Conservation (phyloP, 257 asterid species). For the Verbascum thapsus region DNA sequence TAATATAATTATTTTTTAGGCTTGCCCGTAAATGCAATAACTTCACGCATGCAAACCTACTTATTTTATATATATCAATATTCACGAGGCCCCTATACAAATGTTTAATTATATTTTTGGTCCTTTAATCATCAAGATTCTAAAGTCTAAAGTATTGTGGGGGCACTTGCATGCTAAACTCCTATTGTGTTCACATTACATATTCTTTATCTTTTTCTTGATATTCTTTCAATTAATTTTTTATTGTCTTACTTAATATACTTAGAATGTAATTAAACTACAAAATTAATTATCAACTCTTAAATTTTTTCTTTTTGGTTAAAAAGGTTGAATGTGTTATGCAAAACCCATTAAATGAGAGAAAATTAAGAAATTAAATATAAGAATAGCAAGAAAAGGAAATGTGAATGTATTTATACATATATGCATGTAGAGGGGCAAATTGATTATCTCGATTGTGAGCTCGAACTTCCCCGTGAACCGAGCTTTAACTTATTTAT, state of each 20-base stretch:
- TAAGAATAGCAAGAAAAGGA: neutral
- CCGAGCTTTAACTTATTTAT: too few relatives aligned
- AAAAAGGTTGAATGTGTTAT: too few relatives aligned
- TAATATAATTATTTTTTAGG: too few relatives aligned
- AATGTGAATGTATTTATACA: too few relatives aligned
- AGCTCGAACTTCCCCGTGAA: too few relatives aligned
- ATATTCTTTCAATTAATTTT: neutral
- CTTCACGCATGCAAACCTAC: constrained; percentile 40
- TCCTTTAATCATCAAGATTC: constrained; percentile 39
- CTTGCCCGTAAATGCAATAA: constrained; percentile 14
- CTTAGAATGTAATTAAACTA: too few relatives aligned
- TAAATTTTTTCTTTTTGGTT: too few relatives aligned
- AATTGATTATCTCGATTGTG: too few relatives aligned
- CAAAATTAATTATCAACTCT: too few relatives aligned
- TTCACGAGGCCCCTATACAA: constrained; percentile 34
- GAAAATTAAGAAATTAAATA: neutral
- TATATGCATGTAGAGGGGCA: too few relatives aligned
- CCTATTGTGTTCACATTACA: constrained; percentile 37
- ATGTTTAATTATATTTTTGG: constrained; percentile 27
- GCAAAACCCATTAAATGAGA: neutral
- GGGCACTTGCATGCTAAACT: constrained; percentile 44
- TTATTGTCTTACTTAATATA: neutral
- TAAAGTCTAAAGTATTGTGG: constrained; percentile 28
- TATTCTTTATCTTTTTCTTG: neutral
- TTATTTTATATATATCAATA: constrained; percentile 20